phyloP scores from a whole-genome alignment of 1,139 yeast species.

The Kodamaea ohmeri region DNA sequence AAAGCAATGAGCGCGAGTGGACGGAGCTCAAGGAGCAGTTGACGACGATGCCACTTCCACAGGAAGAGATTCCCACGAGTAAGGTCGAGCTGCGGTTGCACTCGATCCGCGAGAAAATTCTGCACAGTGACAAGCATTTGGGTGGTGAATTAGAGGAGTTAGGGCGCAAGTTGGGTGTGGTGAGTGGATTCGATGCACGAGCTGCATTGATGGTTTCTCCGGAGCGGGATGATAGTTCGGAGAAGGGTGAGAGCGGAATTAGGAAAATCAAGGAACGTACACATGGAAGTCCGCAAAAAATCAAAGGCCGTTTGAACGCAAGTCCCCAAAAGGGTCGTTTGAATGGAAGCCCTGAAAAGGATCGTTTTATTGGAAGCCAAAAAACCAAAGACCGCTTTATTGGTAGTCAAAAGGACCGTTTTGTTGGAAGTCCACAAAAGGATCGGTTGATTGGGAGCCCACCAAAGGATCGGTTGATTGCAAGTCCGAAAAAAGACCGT shows the following conservation, averaged over 20 bases:
- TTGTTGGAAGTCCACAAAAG: no score
- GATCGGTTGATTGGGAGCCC: no score
- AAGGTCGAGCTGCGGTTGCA: constrained; percentile 10
- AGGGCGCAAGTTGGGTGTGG: constrained; percentile 13
- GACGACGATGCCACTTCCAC: constrained; percentile 1
- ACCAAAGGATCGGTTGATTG: no score
- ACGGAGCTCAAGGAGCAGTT: constrained; percentile 7
- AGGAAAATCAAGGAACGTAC: background rate
- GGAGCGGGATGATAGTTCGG: background rate
- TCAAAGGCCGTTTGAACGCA: no score
- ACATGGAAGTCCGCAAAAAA: no score
- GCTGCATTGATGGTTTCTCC: constrained; percentile 12
- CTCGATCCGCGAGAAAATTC: constrained; percentile 11
- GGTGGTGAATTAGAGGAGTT: constrained; percentile 11
- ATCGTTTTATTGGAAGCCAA: no score
- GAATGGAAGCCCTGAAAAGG: no score
- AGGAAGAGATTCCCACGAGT: constrained; percentile 8
- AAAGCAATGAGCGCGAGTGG: constrained; percentile 6
- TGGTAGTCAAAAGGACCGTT: no score
- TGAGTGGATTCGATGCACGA: constrained; percentile 15
- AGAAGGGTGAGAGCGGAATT: background rate
- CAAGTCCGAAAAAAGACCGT: no score
- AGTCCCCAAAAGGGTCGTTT: no score
- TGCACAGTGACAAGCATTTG: constrained; percentile 13
- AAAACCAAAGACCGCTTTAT: no score